Evolutionary conservation across 1,139 yeast genomes (phyloP).

Genomic region (Hyphopichia buzzinii): DNA sequence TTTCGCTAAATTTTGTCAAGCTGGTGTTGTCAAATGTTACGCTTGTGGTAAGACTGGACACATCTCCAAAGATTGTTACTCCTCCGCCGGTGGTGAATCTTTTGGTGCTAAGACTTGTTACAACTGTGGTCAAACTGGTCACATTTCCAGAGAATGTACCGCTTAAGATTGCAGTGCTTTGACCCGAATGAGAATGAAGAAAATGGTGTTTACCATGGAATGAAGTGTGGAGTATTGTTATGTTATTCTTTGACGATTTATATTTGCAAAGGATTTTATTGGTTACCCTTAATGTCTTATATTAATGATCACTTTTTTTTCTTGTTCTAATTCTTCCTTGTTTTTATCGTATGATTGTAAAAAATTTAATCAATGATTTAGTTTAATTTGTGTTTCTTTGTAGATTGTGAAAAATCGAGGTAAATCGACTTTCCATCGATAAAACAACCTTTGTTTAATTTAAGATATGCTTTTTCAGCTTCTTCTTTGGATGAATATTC

Average conservation of each 20-base stretch:
- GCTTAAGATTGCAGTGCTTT: neutral
- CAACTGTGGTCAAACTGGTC: slow-evolving; percentile 39
- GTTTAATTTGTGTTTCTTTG: slow-evolving; percentile 13
- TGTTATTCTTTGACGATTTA: neutral
- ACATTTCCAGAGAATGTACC: slow-evolving; percentile 36
- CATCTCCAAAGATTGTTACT: slow-evolving; percentile 78
- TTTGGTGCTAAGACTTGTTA: slow-evolving; percentile 47
- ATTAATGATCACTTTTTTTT: slow-evolving; percentile 5
- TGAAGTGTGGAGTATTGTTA: neutral
- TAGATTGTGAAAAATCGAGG: slow-evolving; percentile 68
- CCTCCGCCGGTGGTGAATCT: slow-evolving; percentile 38
- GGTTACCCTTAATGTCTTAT: slow-evolving; percentile 2
- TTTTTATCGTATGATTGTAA: slow-evolving; percentile 4
- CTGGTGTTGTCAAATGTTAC: slow-evolving; percentile 74
- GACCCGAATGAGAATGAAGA: neutral
- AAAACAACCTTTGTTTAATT: slow-evolving; percentile 54
- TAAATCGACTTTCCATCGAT: slow-evolving; percentile 65
- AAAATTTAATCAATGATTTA: neutral
- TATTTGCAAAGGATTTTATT: neutral
- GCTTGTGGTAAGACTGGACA: slow-evolving; percentile 92
- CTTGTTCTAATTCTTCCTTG: slow-evolving; percentile 5
- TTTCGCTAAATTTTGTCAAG: slow-evolving; percentile 88
- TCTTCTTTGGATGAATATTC: slow-evolving; percentile 47
- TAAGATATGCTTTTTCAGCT: slow-evolving; percentile 60
- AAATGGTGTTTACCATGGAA: neutral